Evolutionary conservation across 1,284 basidiomycete genomes (phyloP), one percentile per base, ranked within the genome.

Genomic region (Ustilago tritici): DNA sequence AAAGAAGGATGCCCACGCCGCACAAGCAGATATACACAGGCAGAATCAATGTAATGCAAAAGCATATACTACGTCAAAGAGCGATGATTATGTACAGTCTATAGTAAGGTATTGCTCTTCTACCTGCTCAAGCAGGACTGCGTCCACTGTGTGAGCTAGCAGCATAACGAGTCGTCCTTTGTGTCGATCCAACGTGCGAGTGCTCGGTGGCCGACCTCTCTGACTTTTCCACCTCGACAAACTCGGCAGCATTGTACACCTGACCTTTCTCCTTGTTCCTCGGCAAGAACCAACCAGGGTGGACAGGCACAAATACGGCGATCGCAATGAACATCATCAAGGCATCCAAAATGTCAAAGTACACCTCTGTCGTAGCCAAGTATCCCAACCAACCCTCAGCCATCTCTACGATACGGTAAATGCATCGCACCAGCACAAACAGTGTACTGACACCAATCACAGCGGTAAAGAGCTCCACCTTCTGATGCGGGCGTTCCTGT

Each of bases 351-450:
- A 78, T 28, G 43, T 66, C 67, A 55, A 78, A 78, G 61, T 58
- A 74, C 34, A 68, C 69, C 12, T 69, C 66, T 2, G 61, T 69
- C 1, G 66, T 73, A 0, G 75, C 75, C 43, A 79, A 40, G 46
- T 73, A 63, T 4, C 77, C 77, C 4, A 67, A 31, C 74, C 74
- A 79, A 32, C 77, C 77, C 4, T 70, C 56, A 12, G 70, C 60
- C 72, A 79, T 73, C 57, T 79, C 77, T 35, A 73, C 74, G 34
- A 77, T 77, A 65, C 77, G 65, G 49, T 72, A 79, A 57, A 77
- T 67, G 65, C 77, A 79, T 50, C 77, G 61, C 12, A 74, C 46
- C 23, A 79, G 53, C 32, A 79, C 66, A 19, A 77, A 73, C 9
- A 74, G 36, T 4, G 77, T 70, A 43, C 70, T 73, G 58, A 77